Conservation (phyloP, 257 asterid species). For the Petrea volubilis region DNA sequence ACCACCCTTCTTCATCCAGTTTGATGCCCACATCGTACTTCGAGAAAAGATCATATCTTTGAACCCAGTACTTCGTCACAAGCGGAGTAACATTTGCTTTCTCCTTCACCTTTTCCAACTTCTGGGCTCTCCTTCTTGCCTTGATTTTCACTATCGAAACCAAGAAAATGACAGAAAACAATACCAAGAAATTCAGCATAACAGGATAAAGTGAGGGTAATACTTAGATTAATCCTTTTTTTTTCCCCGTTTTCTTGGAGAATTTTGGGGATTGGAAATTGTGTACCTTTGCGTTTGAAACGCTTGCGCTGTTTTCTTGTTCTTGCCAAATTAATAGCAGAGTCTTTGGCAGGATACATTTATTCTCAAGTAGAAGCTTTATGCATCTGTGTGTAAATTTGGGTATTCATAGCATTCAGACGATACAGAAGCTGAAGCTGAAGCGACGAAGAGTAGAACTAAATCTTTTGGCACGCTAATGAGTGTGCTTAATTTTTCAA, state of each 20-base stretch:
- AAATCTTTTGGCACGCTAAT: neutral
- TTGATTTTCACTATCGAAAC: conserved; percentile 37
- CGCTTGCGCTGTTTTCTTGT: conserved; percentile 40
- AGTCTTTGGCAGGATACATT: conserved; percentile 21
- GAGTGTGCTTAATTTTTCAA: neutral
- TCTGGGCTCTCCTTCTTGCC: conserved; percentile 30
- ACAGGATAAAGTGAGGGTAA: neutral
- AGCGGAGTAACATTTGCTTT: conserved; percentile 55
- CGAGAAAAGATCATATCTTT: conserved; percentile 75
- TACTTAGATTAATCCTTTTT: neutral
- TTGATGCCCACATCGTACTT: conserved; percentile 68
- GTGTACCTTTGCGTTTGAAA: conserved; percentile 51
- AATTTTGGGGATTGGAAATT: conserved; percentile 9
- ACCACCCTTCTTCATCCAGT: conserved; percentile 97
- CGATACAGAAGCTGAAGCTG: neutral
- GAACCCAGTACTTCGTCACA: conserved; percentile 77
- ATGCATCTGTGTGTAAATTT: neutral
- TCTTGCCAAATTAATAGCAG: conserved; percentile 1
- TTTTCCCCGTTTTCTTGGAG: neutral
- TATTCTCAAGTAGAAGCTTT: neutral
- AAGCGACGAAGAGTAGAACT: neutral
- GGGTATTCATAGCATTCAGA: neutral
- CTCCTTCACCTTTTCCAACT: conserved; percentile 22
- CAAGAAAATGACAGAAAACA: neutral
- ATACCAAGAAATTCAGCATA: neutral